These are phyloP conservation scores for Wickerhamomyces strasburgensis DNA, from an alignment of 805 yeast species.

Conservation along the genomic window DNA sequence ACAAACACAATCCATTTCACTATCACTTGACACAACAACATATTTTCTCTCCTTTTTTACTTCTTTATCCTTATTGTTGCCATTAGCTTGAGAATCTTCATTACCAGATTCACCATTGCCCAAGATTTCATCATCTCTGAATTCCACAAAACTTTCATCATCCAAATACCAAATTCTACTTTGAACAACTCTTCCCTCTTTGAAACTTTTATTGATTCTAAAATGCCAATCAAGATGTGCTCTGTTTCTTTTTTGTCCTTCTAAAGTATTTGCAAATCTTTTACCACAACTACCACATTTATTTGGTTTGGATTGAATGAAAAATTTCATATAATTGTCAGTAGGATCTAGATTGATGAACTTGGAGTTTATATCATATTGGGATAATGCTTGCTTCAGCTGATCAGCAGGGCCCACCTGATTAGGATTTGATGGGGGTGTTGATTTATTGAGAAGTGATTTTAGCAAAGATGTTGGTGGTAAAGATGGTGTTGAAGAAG, in stretches of 20 bases:
- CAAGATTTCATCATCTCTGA: conserved; percentile 58
- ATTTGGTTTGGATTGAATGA: conserved; percentile 43
- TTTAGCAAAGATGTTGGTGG: conserved; percentile 8
- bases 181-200: conserved; percentile 50
- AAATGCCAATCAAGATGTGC: conserved; percentile 95
- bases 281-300: conserved; percentile 91
- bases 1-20: conserved; percentile 52
- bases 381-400: conserved; percentile 3
- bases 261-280: conserved; percentile 60
- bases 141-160: conserved; percentile 65
- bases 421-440: neutral
- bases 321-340: conserved; percentile 22
- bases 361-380: conserved; percentile 25
- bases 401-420: neutral
- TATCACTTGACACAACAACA: conserved; percentile 19
- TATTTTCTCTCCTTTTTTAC: conserved; percentile 21
- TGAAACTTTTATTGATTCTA: conserved; percentile 76
- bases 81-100: conserved; percentile 9
- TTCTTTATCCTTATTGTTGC: conserved; percentile 7
- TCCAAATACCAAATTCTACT: conserved; percentile 80
- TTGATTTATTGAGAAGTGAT: conserved; percentile 4
- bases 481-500: conserved; percentile 2
- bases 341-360: conserved; percentile 39
- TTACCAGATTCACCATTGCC: conserved; percentile 10
- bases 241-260: conserved; percentile 49